A percentile compares a stretch with the other conserved stretches of the same genome.
phyloP scores from a whole-genome alignment of 2,329 filamentous ascomycete species.

The Aspergillus sp. region DNA sequence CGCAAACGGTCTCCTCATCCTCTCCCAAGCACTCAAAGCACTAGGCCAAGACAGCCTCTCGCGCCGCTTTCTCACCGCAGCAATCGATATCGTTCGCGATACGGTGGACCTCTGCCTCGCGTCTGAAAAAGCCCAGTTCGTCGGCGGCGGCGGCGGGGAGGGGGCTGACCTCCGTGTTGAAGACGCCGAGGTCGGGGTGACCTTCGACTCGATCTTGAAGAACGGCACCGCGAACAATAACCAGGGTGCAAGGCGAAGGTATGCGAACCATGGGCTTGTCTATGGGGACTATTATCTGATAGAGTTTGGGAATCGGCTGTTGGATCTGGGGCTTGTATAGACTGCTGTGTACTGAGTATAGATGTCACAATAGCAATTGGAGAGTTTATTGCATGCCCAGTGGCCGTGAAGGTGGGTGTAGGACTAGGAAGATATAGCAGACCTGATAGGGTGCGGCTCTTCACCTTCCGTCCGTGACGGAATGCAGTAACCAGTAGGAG shows the following conservation, averaged over 20 bases:
- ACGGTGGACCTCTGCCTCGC: slow-evolving; percentile 11
- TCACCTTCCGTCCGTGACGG: too few species aligned
- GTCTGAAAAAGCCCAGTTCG: neutral
- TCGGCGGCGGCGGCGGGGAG: slow-evolving; percentile 36
- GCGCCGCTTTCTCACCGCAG: slow-evolving; percentile 12
- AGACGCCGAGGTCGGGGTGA: neutral
- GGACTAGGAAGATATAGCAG: too few species aligned
- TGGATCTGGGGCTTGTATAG: neutral
- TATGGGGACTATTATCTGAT: slow-evolving; percentile 51
- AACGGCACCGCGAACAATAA: slow-evolving; percentile 51
- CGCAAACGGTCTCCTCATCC: slow-evolving; percentile 47
- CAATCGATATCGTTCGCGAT: slow-evolving; percentile 18
- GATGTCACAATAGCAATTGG: neutral
- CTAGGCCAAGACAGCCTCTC: slow-evolving; percentile 4
- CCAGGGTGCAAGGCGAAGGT: slow-evolving; percentile 43
- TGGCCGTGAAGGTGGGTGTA: too few species aligned
- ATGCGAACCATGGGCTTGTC: slow-evolving; percentile 47
- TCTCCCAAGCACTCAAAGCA: slow-evolving; percentile 34
- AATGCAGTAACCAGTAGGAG: too few species aligned
- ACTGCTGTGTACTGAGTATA: neutral
- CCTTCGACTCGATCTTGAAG: slow-evolving; percentile 43
- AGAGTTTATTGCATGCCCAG: too few species aligned
- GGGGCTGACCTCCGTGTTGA: slow-evolving; percentile 38
- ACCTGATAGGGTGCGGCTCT: too few species aligned
- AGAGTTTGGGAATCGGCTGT: slow-evolving; percentile 42